A percentile compares a stretch with the other conserved stretches of the same genome.
phyloP scores from a whole-genome alignment of 1,284 basidiomycete genomes.

The Ceratobasidium sp. region DNA sequence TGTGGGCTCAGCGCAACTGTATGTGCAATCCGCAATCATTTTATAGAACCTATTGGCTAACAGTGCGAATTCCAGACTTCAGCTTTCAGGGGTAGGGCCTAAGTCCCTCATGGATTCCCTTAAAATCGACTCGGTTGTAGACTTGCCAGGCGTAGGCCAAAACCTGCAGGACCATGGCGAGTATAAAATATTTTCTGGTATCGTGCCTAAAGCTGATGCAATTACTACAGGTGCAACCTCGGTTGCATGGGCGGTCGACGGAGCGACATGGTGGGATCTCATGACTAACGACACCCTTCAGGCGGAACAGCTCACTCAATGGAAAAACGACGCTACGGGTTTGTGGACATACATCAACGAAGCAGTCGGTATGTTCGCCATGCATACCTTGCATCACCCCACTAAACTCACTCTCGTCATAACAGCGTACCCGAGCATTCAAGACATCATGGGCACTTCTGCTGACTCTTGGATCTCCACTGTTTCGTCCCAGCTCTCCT shows the following conservation, averaged over 20 bases:
- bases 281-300: conserved; percentile 42
- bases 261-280: conserved; percentile 48
- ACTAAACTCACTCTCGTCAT: not conserved
- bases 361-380: conserved; percentile 45
- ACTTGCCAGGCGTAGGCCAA: conserved; percentile 61
- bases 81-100: conserved; percentile 70
- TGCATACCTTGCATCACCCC: not conserved
- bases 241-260: conserved; percentile 24
- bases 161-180: conserved; percentile 64
- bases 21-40: conserved; percentile 41
- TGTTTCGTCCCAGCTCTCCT: conserved; percentile 9
- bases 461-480: conserved; percentile 12
- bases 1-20: conserved; percentile 55
- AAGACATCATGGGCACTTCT: conserved; percentile 18
- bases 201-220: not conserved
- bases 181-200: not conserved
- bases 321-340: conserved; percentile 45
- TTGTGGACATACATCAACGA: conserved; percentile 52
- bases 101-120: conserved; percentile 57
- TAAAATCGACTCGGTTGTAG: conserved; percentile 58
- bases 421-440: conserved; percentile 28
- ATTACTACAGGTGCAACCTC: conserved; percentile 7
- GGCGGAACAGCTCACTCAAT: conserved; percentile 45
- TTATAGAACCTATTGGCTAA: conserved; percentile 51
- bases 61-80: conserved; percentile 1